Evolutionary conservation across 441 rosid species (phyloP), one percentile per base, ranked within the genome.

Genomic region (Kokia cookei): DNA sequence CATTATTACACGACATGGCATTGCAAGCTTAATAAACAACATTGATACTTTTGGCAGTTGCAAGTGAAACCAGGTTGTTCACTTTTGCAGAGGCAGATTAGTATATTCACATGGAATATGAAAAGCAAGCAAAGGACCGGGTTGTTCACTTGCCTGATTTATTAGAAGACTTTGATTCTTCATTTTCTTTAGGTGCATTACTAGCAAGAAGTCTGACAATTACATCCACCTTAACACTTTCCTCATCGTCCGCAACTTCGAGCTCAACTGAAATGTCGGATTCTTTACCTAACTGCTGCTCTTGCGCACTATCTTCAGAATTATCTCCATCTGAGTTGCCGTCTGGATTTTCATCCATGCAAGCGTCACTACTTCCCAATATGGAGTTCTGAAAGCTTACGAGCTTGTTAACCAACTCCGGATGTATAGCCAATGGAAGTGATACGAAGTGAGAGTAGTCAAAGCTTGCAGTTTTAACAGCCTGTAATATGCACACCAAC

Each of bases 391-490:
- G 97, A 82, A 96, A 92, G 67, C 75, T 78, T 80, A 87, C 71
- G 54, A 96, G 95, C 86, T 89, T 93, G 51, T 79, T 89, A 70
- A 91, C 93, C 86, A 96, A 81, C 82, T 79, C 91, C 8, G 92
- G 89, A 72, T 96, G 84, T 86, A 87, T 78, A 43, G 97, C 99
- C 83, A 93, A 65, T 73, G 98, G 99, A 79, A 96, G 97, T 51
- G 97, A 93, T 66, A 93, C 77, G 59, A 96, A 93, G 84, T 95
- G 98, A 13, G 99, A 93, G 78, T 93, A 95, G 19, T 91, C 87
- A 2, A 95, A 86, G 77, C 69, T 84, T 57, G 82, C 90, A 80
- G 96, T 85, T 69, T 76, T 82, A 75, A 84, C 92, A 58, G 85
- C 97, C 99, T 95, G 89, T 43, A 60, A 75, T 7, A 69, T 35